These are phyloP conservation scores for Lyophyllum shimeji DNA, from an alignment of 768 basidiomycete species.

Conservation along the genomic window DNA sequence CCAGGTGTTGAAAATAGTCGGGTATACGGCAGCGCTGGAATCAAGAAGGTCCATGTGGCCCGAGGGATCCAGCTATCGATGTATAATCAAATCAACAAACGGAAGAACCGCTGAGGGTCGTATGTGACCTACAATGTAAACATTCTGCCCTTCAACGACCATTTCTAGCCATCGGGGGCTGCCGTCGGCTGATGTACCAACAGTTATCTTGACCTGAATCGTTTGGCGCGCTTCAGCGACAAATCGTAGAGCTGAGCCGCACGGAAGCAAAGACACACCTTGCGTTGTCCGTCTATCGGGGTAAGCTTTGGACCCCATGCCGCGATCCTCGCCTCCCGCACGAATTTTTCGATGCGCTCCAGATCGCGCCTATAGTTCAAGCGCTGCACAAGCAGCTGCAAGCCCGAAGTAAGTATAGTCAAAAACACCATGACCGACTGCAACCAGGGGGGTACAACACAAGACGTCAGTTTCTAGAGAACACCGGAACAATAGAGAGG, in stretches of 20 bases:
- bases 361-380: conserved; percentile 78
- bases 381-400: conserved; percentile 81
- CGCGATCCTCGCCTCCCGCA: conserved; percentile 59
- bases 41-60: conserved; percentile 61
- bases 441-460: neutral
- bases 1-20: conserved; percentile 71
- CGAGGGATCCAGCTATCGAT: conserved; percentile 56
- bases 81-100: neutral
- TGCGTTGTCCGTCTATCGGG: conserved; percentile 62
- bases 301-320: conserved; percentile 84
- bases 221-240: neutral
- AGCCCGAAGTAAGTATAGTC: conserved; percentile 65
- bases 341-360: conserved; percentile 61
- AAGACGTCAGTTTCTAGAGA: conserved; percentile 4
- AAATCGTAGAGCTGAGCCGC: neutral
- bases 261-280: conserved; percentile 43
- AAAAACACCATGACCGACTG: conserved; percentile 82
- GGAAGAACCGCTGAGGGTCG: neutral
- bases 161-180: conserved; percentile 66
- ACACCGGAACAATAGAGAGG: neutral
- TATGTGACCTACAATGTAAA: conserved; percentile 65
- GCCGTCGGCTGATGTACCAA: conserved; percentile 62
- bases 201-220: conserved; percentile 66
- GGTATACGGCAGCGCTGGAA: conserved; percentile 52
- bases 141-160: conserved; percentile 74